Evolutionary conservation across 2,329 filamentous ascomycete species (phyloP).

Genomic region (Pestalotiopsis fici): DNA sequence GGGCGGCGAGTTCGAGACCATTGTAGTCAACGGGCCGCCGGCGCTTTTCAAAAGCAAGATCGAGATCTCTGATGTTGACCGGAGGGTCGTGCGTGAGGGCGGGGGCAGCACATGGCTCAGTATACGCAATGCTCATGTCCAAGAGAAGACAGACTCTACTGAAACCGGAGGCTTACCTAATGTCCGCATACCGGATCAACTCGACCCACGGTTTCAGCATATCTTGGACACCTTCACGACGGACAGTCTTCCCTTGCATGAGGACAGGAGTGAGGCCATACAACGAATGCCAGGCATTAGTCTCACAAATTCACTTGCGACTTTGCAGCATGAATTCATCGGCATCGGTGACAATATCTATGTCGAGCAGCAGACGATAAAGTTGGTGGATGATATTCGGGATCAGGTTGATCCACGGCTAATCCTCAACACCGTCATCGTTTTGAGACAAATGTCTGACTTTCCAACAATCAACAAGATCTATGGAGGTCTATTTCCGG

Average conservation of each 20-base stretch:
- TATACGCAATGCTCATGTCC: slow-evolving; percentile 58
- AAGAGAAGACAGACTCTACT: slow-evolving; percentile 34
- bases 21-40: slow-evolving; percentile 79
- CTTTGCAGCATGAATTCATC: slow-evolving; percentile 40
- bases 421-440: slow-evolving; percentile 61
- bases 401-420: slow-evolving; percentile 34
- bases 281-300: neutral
- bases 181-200: slow-evolving; percentile 61
- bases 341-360: slow-evolving; percentile 21
- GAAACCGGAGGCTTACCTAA: slow-evolving; percentile 10
- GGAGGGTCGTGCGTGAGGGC: slow-evolving; percentile 61
- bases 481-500: slow-evolving; percentile 74
- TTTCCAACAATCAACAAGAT: slow-evolving; percentile 75
- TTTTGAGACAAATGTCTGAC: slow-evolving; percentile 78
- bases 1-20: slow-evolving; percentile 93
- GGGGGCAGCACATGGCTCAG: slow-evolving; percentile 77
- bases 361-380: slow-evolving; percentile 49
- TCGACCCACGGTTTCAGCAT: slow-evolving; percentile 63
- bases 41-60: slow-evolving; percentile 74
- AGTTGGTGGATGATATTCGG: slow-evolving; percentile 47
- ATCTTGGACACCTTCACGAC: slow-evolving; percentile 36
- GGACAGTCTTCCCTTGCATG: neutral
- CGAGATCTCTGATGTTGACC: slow-evolving; percentile 55
- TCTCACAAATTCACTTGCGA: slow-evolving; percentile 10
- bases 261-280: neutral